Evolutionary conservation across 2,329 filamentous ascomycete species (phyloP).

Genomic region (Elsinoe ampelina): DNA sequence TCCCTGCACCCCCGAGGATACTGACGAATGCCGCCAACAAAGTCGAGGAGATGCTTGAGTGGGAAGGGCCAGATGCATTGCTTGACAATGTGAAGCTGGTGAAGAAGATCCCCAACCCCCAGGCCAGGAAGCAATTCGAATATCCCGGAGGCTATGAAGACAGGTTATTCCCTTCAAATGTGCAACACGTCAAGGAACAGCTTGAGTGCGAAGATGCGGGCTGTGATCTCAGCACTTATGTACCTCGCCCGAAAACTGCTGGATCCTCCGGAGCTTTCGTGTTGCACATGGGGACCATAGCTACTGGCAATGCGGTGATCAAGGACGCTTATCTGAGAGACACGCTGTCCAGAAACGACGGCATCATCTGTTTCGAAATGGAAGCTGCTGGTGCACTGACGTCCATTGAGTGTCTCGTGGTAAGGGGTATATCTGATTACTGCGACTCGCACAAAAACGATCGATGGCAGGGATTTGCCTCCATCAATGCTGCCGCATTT

Average conservation of each 20-base stretch:
- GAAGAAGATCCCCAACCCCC: background rate
- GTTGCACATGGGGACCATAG: background rate
- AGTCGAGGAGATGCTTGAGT: background rate
- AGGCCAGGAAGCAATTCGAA: background rate
- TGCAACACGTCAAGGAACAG: background rate
- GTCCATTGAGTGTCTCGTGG: background rate
- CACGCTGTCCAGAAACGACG: background rate
- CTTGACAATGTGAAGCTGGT: background rate
- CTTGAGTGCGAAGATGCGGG: background rate
- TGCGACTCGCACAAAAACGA: background rate
- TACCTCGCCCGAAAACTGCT: background rate
- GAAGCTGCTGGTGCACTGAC: background rate
- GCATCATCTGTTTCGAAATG: background rate
- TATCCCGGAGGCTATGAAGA: background rate
- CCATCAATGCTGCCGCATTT: background rate
- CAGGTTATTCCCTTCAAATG: background rate
- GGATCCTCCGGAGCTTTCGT: background rate
- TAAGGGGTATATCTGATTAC: background rate
- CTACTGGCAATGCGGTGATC: background rate
- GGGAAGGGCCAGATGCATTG: background rate
- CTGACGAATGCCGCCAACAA: constrained; percentile 9
- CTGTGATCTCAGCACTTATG: background rate
- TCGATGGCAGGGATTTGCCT: background rate
- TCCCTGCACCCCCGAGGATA: background rate
- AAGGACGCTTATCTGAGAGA: background rate